Conservation (phyloP, 192 early-diverging fungal genomes). For the Backusella morwellensis region DNA sequence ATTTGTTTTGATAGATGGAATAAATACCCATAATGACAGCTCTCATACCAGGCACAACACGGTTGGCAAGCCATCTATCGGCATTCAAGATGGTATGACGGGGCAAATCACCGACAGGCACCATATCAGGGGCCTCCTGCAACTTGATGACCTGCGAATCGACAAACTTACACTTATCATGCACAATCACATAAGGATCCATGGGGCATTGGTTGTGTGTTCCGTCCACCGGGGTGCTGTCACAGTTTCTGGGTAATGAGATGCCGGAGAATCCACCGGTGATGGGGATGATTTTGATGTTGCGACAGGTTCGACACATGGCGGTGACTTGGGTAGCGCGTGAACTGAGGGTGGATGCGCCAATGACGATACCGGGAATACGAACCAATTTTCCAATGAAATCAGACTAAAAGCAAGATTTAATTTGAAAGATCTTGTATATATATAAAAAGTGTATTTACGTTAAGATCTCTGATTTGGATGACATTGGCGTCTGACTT, state of each 20-base stretch:
- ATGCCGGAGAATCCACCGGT: constrained; percentile 83
- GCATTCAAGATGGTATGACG: constrained; percentile 90
- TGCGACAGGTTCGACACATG: constrained; percentile 85
- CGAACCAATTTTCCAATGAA: constrained; percentile 92
- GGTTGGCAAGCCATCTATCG: constrained; percentile 86
- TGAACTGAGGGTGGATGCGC: constrained; percentile 81
- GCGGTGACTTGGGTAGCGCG: constrained; percentile 89
- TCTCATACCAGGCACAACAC: constrained; percentile 91
- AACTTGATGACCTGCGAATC: constrained; percentile 98
- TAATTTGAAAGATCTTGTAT: neutral
- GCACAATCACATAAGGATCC: constrained; percentile 92
- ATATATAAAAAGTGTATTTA: constrained; percentile 24
- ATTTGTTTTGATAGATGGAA: constrained; percentile 85
- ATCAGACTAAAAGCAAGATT: constrained; percentile 49
- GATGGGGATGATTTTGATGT: constrained; percentile 79
- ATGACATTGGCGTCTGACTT: constrained; percentile 82
- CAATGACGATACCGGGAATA: constrained; percentile 95
- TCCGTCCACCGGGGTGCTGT: constrained; percentile 35
- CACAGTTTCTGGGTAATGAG: constrained; percentile 86
- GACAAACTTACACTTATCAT: constrained; percentile 94
- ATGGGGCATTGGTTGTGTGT: constrained; percentile 49
- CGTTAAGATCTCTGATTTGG: constrained; percentile 88
- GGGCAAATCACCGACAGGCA: constrained; percentile 97
- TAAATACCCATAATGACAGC: constrained; percentile 94
- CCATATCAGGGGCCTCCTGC: constrained; percentile 95